These are phyloP conservation scores for Salix koriyanagi DNA, from an alignment of 345 rosid species.

Conservation along the genomic window DNA sequence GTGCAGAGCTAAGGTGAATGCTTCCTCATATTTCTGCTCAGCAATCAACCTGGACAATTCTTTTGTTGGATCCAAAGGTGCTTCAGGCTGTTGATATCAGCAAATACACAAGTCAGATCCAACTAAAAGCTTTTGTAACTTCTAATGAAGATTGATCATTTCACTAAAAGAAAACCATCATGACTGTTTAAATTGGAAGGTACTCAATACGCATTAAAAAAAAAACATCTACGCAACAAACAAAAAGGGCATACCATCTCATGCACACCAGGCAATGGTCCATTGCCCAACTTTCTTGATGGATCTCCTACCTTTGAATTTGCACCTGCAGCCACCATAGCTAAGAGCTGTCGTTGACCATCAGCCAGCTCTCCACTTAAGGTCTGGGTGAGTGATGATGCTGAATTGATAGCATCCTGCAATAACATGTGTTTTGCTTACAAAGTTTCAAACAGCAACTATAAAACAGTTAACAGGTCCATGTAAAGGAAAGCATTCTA, in stretches of 20 bases:
- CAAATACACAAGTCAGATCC: not conserved
- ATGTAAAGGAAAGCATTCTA: not conserved
- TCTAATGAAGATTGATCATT: not conserved
- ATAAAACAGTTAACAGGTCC: not conserved
- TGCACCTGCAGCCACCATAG: conserved; percentile 64
- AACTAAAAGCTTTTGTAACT: not conserved
- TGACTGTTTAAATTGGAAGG: not conserved
- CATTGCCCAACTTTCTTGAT: conserved; percentile 47
- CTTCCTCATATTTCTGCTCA: conserved; percentile 76
- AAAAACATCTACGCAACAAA: not conserved
- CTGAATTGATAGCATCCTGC: conserved; percentile 80
- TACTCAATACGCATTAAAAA: not conserved
- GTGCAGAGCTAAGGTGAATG: conserved; percentile 69
- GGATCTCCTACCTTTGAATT: conserved; percentile 48
- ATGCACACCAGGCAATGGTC: conserved; percentile 54
- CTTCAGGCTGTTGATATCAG: conserved; percentile 44
- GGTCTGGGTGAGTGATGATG: conserved; percentile 59
- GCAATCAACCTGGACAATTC: conserved; percentile 67
- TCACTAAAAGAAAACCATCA: not conserved
- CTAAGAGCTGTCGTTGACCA: conserved; percentile 63
- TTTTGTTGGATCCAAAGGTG: conserved; percentile 62
- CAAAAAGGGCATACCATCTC: conserved; percentile 48
- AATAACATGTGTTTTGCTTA: not conserved
- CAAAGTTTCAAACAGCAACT: not conserved
- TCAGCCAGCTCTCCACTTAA: conserved; percentile 79